Base-by-base conservation (phyloP, 768 basidiomycete species). In the Chalciporus sphaerocephalus region DNA sequence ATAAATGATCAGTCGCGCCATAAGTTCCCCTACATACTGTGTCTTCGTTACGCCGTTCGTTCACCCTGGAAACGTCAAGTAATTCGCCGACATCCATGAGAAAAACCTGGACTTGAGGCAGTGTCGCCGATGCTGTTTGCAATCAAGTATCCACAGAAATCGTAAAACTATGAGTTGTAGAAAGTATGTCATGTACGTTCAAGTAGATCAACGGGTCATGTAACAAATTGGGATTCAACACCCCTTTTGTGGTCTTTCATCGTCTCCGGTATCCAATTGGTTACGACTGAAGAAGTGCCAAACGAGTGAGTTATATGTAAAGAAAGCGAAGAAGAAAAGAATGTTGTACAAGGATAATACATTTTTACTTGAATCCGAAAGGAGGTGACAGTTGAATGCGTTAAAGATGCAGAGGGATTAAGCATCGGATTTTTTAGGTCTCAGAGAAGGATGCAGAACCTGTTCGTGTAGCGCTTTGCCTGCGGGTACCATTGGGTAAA, bases 381-480 rank as follows among this genome's bases (percentile, higher is more conserved):
- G 20, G 17, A 46, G 34, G 38, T 6, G 32, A 43, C 12, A 36
- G 18, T 32, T 5, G 6, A 34, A 38, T 24, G 48, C 23, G 32
- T 42, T 24, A 35, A 38, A 2, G 32, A 41, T 30, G n/a, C 6
- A 17, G 33, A 22, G 25, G 6, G 12, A 30, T 59, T 50, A 67
- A 30, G 56, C 54, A 38, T 58, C 48, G 25, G 59, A 38, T 45
- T 64, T 56, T 50, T 66, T 57, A 17, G 56, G 46, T 49, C 60
- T 60, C 50, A 82, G 51, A 18, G 64, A 64, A 18, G 85, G 85
- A 62, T 92, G 88, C 35, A 95, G 69, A 61, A 93, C 72, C 67
- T 89, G 87, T 69, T 98, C 91, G 61, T 96, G 89, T 32, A 98
- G 75, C 42, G 93, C 92, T 69, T 92, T 95, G 37, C 95, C 95